Conservation (phyloP, 345 rosid species). For the Sisymbrium irio region DNA sequence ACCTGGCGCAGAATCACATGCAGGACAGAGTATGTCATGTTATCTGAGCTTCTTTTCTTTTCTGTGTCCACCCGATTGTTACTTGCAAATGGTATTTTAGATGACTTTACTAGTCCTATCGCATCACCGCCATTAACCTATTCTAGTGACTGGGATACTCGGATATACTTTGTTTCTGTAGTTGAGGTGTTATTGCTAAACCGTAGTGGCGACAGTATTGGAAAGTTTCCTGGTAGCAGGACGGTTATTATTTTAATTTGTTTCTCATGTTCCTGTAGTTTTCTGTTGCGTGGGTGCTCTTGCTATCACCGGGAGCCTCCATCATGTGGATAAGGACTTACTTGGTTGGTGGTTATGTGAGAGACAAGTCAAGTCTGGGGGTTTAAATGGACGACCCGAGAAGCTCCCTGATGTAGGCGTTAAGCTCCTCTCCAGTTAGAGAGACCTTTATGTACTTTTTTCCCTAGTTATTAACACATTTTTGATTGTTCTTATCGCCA, state of each 20-base stretch:
- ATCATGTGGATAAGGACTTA: conserved; percentile 85
- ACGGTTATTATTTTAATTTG: neutral
- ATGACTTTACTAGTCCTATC: neutral
- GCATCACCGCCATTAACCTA: neutral
- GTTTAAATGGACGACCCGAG: conserved; percentile 89
- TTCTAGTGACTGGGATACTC: neutral
- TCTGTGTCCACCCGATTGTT: neutral
- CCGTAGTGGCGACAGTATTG: neutral
- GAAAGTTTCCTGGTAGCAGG: neutral
- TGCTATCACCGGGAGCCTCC: conserved; percentile 80
- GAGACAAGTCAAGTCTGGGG: conserved; percentile 76
- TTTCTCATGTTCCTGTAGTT: conserved; percentile 44
- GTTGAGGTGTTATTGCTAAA: conserved; percentile 1
- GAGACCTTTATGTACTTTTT: neutral
- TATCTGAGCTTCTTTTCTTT: neutral
- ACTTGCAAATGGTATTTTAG: neutral
- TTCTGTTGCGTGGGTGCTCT: conserved; percentile 96
- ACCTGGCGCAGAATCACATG: conserved; percentile 93
- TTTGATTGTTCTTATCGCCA: conserved; percentile 24
- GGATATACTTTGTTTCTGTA: neutral
- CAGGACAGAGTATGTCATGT: conserved; percentile 79
- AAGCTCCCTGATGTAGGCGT: conserved; percentile 84
- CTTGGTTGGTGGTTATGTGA: conserved; percentile 98
- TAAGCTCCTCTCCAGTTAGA: neutral
- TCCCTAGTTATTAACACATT: neutral